A percentile compares a stretch with the other conserved stretches of the same genome.
These are phyloP conservation scores for Ramaria sp. DNA, from an alignment of 768 basidiomycete genomes.

Conservation along the genomic window DNA sequence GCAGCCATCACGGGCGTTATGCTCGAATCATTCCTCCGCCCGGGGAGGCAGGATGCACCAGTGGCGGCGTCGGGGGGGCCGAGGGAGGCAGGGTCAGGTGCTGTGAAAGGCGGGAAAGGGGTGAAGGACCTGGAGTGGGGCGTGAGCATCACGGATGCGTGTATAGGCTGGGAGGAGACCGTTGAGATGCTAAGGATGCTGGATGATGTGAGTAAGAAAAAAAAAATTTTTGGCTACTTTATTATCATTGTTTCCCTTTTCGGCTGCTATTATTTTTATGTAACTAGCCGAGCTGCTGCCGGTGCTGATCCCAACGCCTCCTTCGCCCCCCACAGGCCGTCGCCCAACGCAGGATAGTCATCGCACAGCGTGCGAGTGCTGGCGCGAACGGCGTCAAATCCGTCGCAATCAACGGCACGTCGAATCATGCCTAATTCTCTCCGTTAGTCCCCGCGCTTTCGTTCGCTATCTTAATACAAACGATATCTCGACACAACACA, in stretches of 20 bases:
- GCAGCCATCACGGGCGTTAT: constrained; percentile 79
- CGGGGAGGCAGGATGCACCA: constrained; percentile 86
- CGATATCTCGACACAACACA: too few relatives aligned
- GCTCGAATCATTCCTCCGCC: constrained; percentile 92
- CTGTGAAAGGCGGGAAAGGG: constrained; percentile 14
- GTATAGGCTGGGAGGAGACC: constrained; percentile 78
- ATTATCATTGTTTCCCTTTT: neutral
- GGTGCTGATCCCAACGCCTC: neutral
- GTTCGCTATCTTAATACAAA: too few relatives aligned
- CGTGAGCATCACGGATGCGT: constrained; percentile 87
- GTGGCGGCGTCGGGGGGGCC: constrained; percentile 22
- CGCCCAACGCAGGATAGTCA: neutral
- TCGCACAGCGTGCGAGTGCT: neutral
- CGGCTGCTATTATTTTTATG: neutral
- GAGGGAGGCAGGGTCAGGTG: constrained; percentile 32
- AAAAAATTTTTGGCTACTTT: too few relatives aligned
- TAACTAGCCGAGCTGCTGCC: too few relatives aligned
- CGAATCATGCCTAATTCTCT: neutral
- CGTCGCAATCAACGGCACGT: neutral
- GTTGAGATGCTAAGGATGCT: constrained; percentile 63
- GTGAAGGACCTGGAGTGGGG: constrained; percentile 49
- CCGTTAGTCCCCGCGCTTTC: too few relatives aligned
- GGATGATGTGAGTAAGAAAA: constrained; percentile 33
- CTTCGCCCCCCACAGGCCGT: neutral
- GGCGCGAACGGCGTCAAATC: neutral